Evolutionary conservation across 768 basidiomycete genomes (phyloP).

Genomic region (Paxillus ammoniavirescens): DNA sequence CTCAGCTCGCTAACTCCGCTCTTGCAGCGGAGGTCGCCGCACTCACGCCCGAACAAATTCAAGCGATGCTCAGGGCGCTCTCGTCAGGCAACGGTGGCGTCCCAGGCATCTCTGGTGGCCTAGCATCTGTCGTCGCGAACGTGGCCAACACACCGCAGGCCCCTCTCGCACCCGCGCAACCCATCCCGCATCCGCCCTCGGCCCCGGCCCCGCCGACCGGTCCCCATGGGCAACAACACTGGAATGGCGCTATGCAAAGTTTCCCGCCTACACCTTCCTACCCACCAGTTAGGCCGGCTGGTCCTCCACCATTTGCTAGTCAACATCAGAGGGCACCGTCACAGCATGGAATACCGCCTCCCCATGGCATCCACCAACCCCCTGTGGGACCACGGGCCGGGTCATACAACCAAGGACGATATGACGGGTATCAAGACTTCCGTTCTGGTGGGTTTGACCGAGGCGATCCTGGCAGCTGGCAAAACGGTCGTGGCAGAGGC

Average conservation of each 20-base stretch:
- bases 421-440: slow-evolving; percentile 25
- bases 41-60: slow-evolving; percentile 75
- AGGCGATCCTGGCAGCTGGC: slow-evolving; percentile 34
- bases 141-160: slow-evolving; percentile 15
- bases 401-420: slow-evolving; percentile 25
- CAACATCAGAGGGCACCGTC: slow-evolving; percentile 24
- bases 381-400: slow-evolving; percentile 28
- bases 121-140: slow-evolving; percentile 25
- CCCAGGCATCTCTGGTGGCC: slow-evolving; percentile 28
- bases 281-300: slow-evolving; percentile 4
- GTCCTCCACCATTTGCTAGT: slow-evolving; percentile 15
- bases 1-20: slow-evolving; percentile 44
- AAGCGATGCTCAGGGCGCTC: slow-evolving; percentile 61
- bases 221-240: slow-evolving; percentile 17
- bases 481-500: slow-evolving; percentile 35
- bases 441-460: slow-evolving; percentile 32
- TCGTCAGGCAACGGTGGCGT: slow-evolving; percentile 38
- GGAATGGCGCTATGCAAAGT: slow-evolving; percentile 24
- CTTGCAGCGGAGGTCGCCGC: slow-evolving; percentile 72
- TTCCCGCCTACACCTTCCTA: slow-evolving; percentile 23
- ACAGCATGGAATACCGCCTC: slow-evolving; percentile 18
- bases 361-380: slow-evolving; percentile 23
- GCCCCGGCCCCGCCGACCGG: slow-evolving; percentile 8
- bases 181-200: not conserved
- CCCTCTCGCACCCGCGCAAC: slow-evolving; percentile 15